Evolutionary conservation across 345 rosid species (phyloP).

Genomic region (Dipteronia sinensis): DNA sequence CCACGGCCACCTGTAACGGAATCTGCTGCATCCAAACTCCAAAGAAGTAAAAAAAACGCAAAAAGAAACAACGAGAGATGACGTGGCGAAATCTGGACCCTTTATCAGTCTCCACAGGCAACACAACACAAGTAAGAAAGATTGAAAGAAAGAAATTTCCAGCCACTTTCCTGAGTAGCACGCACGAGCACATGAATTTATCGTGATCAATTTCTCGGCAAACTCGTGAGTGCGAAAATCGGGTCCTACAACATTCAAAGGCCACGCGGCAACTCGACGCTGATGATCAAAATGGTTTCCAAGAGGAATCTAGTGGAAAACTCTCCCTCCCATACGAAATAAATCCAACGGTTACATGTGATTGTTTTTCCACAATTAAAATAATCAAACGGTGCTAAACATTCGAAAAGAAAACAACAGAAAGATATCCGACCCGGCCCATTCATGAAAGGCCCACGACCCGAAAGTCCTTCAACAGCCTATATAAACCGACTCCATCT

Average conservation of each 20-base stretch:
- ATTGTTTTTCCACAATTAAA: no score
- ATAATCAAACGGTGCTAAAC: no score
- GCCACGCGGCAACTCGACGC: constrained; percentile 72
- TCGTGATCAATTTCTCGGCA: constrained; percentile 15
- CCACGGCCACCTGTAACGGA: background rate
- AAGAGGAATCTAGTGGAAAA: no score
- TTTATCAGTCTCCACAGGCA: background rate
- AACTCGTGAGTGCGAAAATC: background rate
- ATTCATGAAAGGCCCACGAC: constrained; percentile 23
- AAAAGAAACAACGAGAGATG: background rate
- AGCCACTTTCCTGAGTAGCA: constrained; percentile 26
- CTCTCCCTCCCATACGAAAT: no score
- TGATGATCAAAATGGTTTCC: constrained; percentile 25
- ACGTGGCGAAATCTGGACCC: constrained; percentile 35
- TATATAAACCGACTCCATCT: constrained; percentile 47
- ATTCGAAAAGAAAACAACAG: no score
- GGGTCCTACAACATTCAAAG: constrained; percentile 9
- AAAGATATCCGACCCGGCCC: constrained; percentile 25
- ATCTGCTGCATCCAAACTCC: background rate
- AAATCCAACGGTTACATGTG: no score
- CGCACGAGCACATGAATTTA: background rate
- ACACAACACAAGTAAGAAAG: background rate
- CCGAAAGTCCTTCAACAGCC: constrained; percentile 17
- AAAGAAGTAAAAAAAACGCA: background rate
- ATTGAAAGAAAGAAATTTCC: constrained; percentile 36